A percentile compares a stretch with the other conserved stretches of the same genome.
Evolutionary conservation across 352 stramenopile species (phyloP).

Genomic region (Phytophthora niederhauseri): DNA sequence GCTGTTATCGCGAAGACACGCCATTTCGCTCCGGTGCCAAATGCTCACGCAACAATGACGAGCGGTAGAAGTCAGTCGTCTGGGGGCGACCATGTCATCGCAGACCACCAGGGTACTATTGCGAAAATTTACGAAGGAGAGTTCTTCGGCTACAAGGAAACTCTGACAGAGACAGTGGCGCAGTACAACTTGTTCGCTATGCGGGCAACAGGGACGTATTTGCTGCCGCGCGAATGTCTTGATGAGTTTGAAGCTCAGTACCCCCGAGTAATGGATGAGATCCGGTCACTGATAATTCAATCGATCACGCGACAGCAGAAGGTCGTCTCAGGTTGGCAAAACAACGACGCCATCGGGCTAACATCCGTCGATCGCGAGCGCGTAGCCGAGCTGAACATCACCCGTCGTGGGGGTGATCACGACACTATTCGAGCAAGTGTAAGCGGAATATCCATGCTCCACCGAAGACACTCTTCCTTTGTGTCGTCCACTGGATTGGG

Average conservation of each 20-base stretch:
- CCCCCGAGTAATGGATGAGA: conserved; percentile 67
- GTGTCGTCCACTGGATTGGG: conserved; percentile 1
- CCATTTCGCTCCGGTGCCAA: conserved; percentile 11
- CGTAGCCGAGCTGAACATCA: conserved; percentile 40
- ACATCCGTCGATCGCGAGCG: conserved; percentile 48
- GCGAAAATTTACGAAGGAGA: conserved; percentile 75
- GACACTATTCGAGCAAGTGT: conserved; percentile 29
- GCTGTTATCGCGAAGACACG: conserved; percentile 56
- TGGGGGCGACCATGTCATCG: conserved; percentile 28
- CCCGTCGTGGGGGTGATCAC: conserved; percentile 14
- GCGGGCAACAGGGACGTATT: conserved; percentile 62
- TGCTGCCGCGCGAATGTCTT: conserved; percentile 64
- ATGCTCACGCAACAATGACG: conserved; percentile 15
- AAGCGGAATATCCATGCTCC: conserved; percentile 27
- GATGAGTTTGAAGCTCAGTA: conserved; percentile 60
- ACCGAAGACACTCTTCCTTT: conserved; percentile 20
- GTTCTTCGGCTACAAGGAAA: conserved; percentile 84
- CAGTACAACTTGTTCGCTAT: conserved; percentile 78
- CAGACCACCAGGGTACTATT: conserved; percentile 45
- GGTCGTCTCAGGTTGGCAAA: conserved; percentile 70
- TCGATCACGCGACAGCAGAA: conserved; percentile 82
- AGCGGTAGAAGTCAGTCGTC: conserved; percentile 19
- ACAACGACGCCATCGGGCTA: conserved; percentile 71
- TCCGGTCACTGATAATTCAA: conserved; percentile 71
- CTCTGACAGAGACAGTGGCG: conserved; percentile 55